Conservation (phyloP, 2,329 filamentous ascomycete genomes). For the Aureobasidium melanogenum region DNA sequence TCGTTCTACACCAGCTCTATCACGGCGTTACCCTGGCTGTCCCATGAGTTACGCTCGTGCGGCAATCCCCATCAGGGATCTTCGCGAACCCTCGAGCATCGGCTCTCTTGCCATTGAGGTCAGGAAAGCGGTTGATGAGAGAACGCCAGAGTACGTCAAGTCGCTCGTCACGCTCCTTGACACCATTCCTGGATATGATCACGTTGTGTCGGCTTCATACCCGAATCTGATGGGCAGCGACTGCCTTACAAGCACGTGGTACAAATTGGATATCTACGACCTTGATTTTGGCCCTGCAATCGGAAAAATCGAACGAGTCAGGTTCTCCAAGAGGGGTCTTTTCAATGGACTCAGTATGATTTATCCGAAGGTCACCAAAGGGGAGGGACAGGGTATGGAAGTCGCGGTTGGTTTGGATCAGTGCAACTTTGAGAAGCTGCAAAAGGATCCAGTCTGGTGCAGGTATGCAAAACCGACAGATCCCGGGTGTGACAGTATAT, state of each 20-base stretch:
- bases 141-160: not conserved
- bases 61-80: not conserved
- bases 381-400: not conserved
- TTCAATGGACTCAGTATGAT: conserved; percentile 1
- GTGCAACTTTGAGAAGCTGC: not conserved
- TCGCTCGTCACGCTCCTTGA: not conserved
- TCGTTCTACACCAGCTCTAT: not conserved
- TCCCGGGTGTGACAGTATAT: not conserved
- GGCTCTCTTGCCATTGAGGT: not conserved
- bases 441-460: not conserved
- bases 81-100: not conserved
- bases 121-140: not conserved
- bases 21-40: not conserved
- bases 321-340: not conserved
- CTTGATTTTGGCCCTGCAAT: not conserved
- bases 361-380: not conserved
- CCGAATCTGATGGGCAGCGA: not conserved
- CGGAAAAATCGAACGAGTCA: not conserved
- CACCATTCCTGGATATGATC: not conserved
- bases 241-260: not conserved
- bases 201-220: not conserved
- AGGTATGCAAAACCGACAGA: not conserved
- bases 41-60: not conserved
- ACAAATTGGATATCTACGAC: not conserved
- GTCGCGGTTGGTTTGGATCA: not conserved